Evolutionary conservation across 495 filamentous ascomycete species (phyloP).

Genomic region (Penicillium taxi): DNA sequence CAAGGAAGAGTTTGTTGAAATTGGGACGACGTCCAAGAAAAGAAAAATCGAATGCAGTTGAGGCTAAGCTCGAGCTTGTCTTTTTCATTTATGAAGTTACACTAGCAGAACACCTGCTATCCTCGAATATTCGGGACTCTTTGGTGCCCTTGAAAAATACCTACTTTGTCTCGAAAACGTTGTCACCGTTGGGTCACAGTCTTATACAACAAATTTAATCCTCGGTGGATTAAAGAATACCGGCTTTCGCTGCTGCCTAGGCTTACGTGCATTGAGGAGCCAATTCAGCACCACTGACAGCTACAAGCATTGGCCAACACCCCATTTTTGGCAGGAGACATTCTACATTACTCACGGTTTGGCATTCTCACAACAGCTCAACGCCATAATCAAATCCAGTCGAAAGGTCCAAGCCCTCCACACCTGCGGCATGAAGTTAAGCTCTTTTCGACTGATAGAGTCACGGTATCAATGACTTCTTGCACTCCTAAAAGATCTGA

Average conservation of each 20-base stretch:
- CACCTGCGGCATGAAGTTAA: conserved; percentile 2
- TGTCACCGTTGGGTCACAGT: background rate
- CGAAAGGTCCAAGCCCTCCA: background rate
- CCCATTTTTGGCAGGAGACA: background rate
- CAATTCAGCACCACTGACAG: no score
- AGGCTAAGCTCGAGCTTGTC: conserved; percentile 1
- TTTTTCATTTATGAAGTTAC: conserved; percentile 1
- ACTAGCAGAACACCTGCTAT: conserved; percentile 4
- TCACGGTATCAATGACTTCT: conserved; percentile 2
- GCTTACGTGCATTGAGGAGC: conserved; percentile 4
- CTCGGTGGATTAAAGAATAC: background rate
- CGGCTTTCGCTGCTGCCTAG: conserved; percentile 1
- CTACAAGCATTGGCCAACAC: background rate
- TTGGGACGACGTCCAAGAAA: no score
- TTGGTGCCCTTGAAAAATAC: conserved; percentile 1
- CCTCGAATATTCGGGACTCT: conserved; percentile 2
- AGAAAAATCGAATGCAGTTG: background rate
- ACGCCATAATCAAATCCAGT: conserved; percentile 5
- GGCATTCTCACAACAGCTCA: conserved; percentile 1
- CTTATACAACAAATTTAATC: background rate
- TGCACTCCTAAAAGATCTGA: background rate
- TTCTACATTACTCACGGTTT: background rate
- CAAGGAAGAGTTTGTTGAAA: background rate
- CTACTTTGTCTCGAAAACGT: conserved; percentile 3
- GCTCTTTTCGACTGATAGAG: conserved; percentile 1